Percentiles rank a stretch among this genome's conserved stretches.
These are phyloP conservation scores for Bertia moriformis DNA, from an alignment of 2,329 filamentous ascomycete genomes.

Conservation along the genomic window DNA sequence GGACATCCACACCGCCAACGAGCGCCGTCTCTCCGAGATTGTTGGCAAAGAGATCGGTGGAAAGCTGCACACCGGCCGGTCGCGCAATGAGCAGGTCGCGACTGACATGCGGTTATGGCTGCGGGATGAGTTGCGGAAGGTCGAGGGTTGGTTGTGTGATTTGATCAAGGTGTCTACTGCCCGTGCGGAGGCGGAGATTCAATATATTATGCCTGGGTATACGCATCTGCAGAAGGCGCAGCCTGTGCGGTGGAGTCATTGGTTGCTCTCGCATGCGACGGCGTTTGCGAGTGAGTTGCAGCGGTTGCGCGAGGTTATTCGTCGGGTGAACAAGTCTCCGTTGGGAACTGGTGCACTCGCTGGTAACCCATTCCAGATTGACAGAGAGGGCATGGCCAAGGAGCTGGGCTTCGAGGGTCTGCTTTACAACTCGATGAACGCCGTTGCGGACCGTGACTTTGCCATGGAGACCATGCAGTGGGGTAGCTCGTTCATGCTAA, in stretches of 20 bases:
- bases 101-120: conserved; percentile 65
- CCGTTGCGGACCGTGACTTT: conserved; percentile 57
- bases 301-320: conserved; percentile 50
- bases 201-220: conserved; percentile 62
- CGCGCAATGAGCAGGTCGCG: conserved; percentile 60
- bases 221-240: conserved; percentile 63
- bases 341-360: conserved; percentile 59
- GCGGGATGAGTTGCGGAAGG: conserved; percentile 44
- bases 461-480: conserved; percentile 61
- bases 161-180: conserved; percentile 47
- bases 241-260: conserved; percentile 62
- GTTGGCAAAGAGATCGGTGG: conserved; percentile 59
- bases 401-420: conserved; percentile 59
- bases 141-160: conserved; percentile 45
- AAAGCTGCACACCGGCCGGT: conserved; percentile 59
- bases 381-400: conserved; percentile 55
- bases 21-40: conserved; percentile 47
- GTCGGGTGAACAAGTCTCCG: conserved; percentile 49
- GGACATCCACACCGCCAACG: conserved; percentile 37
- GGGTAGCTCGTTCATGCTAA: conserved; percentile 53
- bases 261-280: conserved; percentile 54
- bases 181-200: conserved; percentile 55
- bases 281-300: conserved; percentile 55
- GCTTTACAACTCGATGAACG: conserved; percentile 54
- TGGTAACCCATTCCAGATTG: conserved; percentile 63